These are phyloP conservation scores for Hypoxylon sp. DNA, from an alignment of 2,329 filamentous ascomycete genomes.

Conservation along the genomic window DNA sequence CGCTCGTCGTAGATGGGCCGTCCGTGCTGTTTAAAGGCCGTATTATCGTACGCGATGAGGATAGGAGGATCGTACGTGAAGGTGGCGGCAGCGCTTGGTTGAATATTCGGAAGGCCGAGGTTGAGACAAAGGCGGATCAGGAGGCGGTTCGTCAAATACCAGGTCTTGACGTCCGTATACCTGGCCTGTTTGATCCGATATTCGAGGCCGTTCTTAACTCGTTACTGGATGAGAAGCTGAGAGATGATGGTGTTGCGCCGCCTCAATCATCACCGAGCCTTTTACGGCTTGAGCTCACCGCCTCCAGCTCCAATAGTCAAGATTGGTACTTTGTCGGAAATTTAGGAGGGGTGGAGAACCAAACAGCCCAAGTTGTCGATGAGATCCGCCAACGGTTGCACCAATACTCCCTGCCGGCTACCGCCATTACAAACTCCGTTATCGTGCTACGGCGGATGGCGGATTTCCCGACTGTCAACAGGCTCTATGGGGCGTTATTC, in stretches of 20 bases:
- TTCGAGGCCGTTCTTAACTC: conserved; percentile 64
- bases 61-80: conserved; percentile 70
- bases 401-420: conserved; percentile 55
- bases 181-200: conserved; percentile 75
- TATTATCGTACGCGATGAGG: conserved; percentile 73
- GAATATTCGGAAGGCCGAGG: conserved; percentile 70
- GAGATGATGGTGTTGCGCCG: conserved; percentile 23
- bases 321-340: conserved; percentile 59
- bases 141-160: conserved; percentile 26
- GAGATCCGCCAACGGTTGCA: conserved; percentile 62
- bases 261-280: conserved; percentile 24
- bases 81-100: conserved; percentile 86
- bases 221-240: conserved; percentile 44
- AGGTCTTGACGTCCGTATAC: conserved; percentile 65
- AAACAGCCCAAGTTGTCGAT: conserved; percentile 64
- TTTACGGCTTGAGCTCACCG: conserved; percentile 9
- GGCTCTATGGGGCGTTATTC: conserved; percentile 82
- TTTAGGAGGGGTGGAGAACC: conserved; percentile 59
- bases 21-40: conserved; percentile 77
- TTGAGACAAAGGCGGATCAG: conserved; percentile 61
- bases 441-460: conserved; percentile 85
- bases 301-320: conserved; percentile 29
- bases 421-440: conserved; percentile 68
- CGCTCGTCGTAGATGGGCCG: conserved; percentile 87
- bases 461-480: conserved; percentile 83